Conservation (phyloP, 2,329 filamentous ascomycete genomes). For the Domatiomyces globalis region DNA sequence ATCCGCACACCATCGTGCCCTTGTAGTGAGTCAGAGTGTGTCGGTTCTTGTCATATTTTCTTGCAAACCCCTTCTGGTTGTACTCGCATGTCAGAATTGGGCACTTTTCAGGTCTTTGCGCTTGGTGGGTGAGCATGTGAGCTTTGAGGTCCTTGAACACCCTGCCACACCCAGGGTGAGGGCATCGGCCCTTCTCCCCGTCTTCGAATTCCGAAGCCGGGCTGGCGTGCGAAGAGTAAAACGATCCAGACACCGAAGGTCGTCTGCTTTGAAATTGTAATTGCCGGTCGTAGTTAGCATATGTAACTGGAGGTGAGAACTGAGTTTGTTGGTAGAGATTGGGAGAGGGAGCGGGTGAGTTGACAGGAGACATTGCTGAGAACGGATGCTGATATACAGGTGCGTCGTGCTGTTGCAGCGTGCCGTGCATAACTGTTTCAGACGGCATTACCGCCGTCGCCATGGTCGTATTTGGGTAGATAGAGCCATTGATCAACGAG, state of each 20-base stretch:
- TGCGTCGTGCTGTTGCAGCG: neutral
- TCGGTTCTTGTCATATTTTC: conserved; percentile 93
- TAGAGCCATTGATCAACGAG: conserved; percentile 7
- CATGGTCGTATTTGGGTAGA: conserved; percentile 34
- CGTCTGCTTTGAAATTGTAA: conserved; percentile 16
- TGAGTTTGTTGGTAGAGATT: conserved; percentile 20
- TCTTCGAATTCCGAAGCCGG: conserved; percentile 49
- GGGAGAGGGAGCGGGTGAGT: conserved; percentile 23
- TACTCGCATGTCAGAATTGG: conserved; percentile 87
- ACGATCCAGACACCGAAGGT: conserved; percentile 49
- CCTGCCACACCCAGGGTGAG: conserved; percentile 69
- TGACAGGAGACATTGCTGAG: conserved; percentile 21
- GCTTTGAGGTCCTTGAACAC: conserved; percentile 85
- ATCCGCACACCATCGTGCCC: conserved; percentile 91
- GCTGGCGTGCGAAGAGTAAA: conserved; percentile 52
- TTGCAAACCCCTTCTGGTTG: conserved; percentile 78
- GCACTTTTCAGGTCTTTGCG: conserved; percentile 84
- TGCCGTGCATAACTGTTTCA: neutral
- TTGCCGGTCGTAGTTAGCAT: conserved; percentile 18
- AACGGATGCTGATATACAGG: conserved; percentile 5
- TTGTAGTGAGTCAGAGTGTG: conserved; percentile 94
- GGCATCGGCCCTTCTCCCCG: conserved; percentile 55
- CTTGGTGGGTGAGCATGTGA: conserved; percentile 88
- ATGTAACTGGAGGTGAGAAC: conserved; percentile 14
- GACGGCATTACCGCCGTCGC: conserved; percentile 18